phyloP scores from a whole-genome alignment of 106 monocot genomes.

The Cymbidium sinense region DNA sequence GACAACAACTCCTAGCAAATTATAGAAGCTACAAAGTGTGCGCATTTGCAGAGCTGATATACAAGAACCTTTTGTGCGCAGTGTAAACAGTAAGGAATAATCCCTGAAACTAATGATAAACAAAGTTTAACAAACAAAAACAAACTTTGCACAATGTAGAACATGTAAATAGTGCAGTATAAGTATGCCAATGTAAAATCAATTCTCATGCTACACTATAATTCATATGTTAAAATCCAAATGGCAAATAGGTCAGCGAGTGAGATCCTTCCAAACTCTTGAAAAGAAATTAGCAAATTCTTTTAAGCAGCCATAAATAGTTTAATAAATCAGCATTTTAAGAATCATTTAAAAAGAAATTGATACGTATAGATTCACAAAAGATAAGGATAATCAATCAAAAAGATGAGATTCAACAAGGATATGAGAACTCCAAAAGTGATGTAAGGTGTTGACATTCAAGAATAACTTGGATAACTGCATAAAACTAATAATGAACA shows the following conservation, averaged over 20 bases:
- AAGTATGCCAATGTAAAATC: neutral
- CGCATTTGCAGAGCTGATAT: too few relatives aligned
- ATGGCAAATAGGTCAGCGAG: neutral
- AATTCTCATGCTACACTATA: neutral
- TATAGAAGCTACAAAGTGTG: too few relatives aligned
- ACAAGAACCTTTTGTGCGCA: too few relatives aligned
- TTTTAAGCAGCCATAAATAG: neutral
- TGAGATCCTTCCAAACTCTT: neutral
- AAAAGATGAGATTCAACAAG: neutral
- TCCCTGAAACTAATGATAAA: neutral
- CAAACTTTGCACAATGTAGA: neutral
- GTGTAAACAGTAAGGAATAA: too few relatives aligned
- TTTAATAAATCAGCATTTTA: neutral
- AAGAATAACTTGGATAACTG: neutral
- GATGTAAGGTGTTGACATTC: neutral
- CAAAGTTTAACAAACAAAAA: neutral
- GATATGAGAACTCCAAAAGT: neutral
- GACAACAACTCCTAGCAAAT: neutral
- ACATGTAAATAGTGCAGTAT: neutral
- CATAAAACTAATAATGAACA: slow-evolving; percentile 3
- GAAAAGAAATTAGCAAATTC: neutral
- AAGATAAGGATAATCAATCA: neutral
- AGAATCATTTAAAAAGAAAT: neutral
- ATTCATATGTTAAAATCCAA: neutral
- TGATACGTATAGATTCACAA: neutral